A percentile compares a stretch with the other conserved stretches of the same genome.
Evolutionary conservation across 768 basidiomycete species (phyloP).

Genomic region (Suillus variegatus): DNA sequence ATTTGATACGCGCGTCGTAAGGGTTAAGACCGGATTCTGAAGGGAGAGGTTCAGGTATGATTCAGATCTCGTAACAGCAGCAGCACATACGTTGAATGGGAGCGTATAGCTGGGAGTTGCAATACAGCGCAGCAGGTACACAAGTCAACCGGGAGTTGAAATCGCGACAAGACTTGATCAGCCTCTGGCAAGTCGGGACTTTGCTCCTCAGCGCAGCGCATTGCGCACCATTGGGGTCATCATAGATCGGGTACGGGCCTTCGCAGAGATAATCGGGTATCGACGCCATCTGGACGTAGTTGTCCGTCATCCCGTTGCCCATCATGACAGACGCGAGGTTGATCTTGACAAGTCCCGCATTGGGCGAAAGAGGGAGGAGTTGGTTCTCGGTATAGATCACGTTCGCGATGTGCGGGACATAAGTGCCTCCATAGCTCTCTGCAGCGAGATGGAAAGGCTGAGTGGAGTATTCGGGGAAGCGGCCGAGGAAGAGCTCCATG

Average conservation of each 20-base stretch:
- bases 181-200: constrained; percentile 70
- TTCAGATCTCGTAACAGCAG: neutral
- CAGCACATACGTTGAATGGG: constrained; percentile 65
- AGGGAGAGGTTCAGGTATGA: constrained; percentile 4
- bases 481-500: constrained; percentile 75
- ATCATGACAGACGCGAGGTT: constrained; percentile 85
- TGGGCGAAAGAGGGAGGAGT: constrained; percentile 46
- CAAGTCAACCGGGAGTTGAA: constrained; percentile 63
- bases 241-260: constrained; percentile 80
- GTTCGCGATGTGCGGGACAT: constrained; percentile 84
- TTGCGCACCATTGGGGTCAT: constrained; percentile 65
- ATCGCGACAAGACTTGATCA: constrained; percentile 72
- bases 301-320: constrained; percentile 87
- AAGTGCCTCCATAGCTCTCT: constrained; percentile 79
- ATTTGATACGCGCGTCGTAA: constrained; percentile 81
- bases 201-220: constrained; percentile 65
- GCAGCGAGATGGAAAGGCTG: constrained; percentile 79
- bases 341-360: constrained; percentile 60
- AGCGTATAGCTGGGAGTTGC: constrained; percentile 70
- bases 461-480: constrained; percentile 71
- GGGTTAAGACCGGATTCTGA: constrained; percentile 78
- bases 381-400: constrained; percentile 81
- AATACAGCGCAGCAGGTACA: constrained; percentile 76
- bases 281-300: constrained; percentile 75
- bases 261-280: constrained; percentile 84